Evolutionary conservation across 2,329 filamentous ascomycete genomes (phyloP), one percentile per base, ranked within the genome.

Genomic region (Colletotrichum sp.): DNA sequence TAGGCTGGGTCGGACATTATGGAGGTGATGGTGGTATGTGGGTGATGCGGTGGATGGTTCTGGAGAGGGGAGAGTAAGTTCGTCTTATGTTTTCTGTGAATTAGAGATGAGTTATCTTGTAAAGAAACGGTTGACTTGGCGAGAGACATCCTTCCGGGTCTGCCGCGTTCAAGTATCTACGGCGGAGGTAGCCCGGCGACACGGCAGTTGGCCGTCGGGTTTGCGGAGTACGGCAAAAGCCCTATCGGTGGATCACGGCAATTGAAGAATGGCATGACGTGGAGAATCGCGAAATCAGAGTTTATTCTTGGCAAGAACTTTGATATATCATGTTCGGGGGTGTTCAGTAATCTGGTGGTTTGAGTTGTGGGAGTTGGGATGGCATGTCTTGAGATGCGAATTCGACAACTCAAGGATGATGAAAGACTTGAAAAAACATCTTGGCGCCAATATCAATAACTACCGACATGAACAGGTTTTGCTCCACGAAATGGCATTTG

Each of bases 141-240:
- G 44, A 49, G 18, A 1, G 18, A 7, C 6, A 21, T 49, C 0
- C 0, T 49, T 0, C 18, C 44, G 18, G 44, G 10, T 21, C 44
- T 49, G 18, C 44, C 44, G 44, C 3, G 5, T 4, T 49, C 44
- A 49, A 49, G 44, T 49, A 49, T 49, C 44, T 13, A n/a, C 44
- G 44, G 44, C 18, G 18, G 18, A 49, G 44, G 44, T 21, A 49
- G 44, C 1, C 18, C 18, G 44, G 44, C 44, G 18, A 49, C 9
- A 6, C 18, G 44, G 18, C 10, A n/a, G 44, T 21, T 12, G 44
- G 44, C 18, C 44, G 44, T 49, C 44, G 44, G 44, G 18, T 4
- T 49, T 1, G 0, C 44, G 44, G 44, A 21, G 44, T 12, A 12
- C 44, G 44, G 44, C 18, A 49, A 49, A 49, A 49, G 18, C 5